Evolutionary conservation across 2,329 filamentous ascomycete species (phyloP).

Genomic region (Bipolaris zeicola): DNA sequence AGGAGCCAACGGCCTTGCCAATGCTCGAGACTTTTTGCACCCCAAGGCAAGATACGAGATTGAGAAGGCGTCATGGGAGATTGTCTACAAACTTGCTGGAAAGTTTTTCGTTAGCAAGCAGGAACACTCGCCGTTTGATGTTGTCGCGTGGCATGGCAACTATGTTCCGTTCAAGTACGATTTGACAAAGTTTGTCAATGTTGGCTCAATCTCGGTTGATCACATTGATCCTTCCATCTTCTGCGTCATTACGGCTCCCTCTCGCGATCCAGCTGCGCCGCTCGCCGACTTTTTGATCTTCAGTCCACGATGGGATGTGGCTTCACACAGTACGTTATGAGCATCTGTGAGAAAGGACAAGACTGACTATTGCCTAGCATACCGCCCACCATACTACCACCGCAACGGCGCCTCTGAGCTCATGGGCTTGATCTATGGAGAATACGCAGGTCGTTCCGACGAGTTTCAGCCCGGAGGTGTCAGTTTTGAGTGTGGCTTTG

Average conservation of each 20-base stretch:
- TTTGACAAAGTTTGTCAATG: constrained; percentile 74
- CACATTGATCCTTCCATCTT: constrained; percentile 81
- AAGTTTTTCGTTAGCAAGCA: constrained; percentile 69
- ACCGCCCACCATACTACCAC: constrained; percentile 63
- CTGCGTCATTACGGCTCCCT: constrained; percentile 67
- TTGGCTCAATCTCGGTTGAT: constrained; percentile 75
- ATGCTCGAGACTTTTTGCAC: constrained; percentile 69
- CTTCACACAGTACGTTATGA: constrained; percentile 52
- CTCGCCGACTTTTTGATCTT: constrained; percentile 70
- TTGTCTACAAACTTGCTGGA: constrained; percentile 63
- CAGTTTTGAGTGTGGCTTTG: constrained; percentile 72
- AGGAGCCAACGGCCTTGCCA: constrained; percentile 49
- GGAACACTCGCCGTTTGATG: constrained; percentile 75
- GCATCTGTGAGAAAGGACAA: background rate
- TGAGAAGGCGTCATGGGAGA: constrained; percentile 51
- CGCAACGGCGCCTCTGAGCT: constrained; percentile 70
- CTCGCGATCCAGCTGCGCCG: constrained; percentile 64
- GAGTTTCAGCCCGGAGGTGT: constrained; percentile 67
- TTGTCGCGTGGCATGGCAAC: constrained; percentile 80
- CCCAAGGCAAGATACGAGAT: constrained; percentile 70
- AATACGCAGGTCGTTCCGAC: constrained; percentile 57
- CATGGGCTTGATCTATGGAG: constrained; percentile 67
- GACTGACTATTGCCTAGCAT: constrained; percentile 18
- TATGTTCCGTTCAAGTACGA: constrained; percentile 82
- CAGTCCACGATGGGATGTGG: constrained; percentile 67